phyloP scores from a whole-genome alignment of 2,329 filamentous ascomycete genomes.

The Leptographium galeiforme region DNA sequence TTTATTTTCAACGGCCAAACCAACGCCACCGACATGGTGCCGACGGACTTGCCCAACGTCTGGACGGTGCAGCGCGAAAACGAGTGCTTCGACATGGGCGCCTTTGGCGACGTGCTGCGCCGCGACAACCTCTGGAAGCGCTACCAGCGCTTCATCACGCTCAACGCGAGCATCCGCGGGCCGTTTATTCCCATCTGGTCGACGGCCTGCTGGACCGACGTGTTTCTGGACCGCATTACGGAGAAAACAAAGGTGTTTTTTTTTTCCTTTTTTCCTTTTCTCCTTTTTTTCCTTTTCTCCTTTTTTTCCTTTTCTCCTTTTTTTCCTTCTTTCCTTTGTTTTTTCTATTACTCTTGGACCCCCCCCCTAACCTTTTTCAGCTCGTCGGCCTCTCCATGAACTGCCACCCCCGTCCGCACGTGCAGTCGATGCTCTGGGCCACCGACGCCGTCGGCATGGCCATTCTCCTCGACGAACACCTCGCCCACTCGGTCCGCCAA shows the following conservation, averaged over 20 bases:
- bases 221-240: slow-evolving; percentile 19
- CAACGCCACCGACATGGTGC: slow-evolving; percentile 15
- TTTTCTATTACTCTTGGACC: too few species aligned
- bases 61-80: slow-evolving; percentile 17
- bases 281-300: not conserved
- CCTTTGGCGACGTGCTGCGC: slow-evolving; percentile 21
- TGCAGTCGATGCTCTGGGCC: slow-evolving; percentile 25
- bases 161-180: slow-evolving; percentile 22
- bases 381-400: slow-evolving; percentile 24
- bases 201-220: slow-evolving; percentile 22
- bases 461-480: slow-evolving; percentile 19
- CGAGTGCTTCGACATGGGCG: slow-evolving; percentile 23
- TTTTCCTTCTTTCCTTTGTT: not conserved
- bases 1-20: slow-evolving; percentile 25
- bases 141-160: slow-evolving; percentile 22
- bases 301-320: not conserved
- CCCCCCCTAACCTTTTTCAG: not conserved
- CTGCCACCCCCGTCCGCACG: slow-evolving; percentile 20
- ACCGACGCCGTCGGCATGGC: slow-evolving; percentile 24
- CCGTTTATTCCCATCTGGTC: slow-evolving; percentile 24
- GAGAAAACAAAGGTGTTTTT: slow-evolving; percentile 15
- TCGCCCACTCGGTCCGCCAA: slow-evolving; percentile 6
- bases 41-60: slow-evolving; percentile 17
- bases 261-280: not conserved
- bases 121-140: slow-evolving; percentile 18